A percentile compares a stretch with the other conserved stretches of the same genome.
Evolutionary conservation across 306 rosid genomes (phyloP).

Genomic region (Sesbania bispinosa): DNA sequence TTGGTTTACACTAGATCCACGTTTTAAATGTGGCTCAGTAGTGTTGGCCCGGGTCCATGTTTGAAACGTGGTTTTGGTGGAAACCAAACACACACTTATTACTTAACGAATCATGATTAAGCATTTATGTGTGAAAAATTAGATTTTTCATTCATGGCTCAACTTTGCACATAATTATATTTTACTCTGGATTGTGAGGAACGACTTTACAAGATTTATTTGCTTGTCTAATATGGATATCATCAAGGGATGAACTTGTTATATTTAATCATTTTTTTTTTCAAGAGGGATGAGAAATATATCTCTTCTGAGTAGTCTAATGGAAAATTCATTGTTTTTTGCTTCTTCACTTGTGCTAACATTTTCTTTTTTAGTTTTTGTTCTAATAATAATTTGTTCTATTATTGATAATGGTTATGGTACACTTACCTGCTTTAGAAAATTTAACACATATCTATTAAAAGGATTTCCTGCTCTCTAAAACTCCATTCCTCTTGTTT

Average conservation of each 20-base stretch:
- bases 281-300: not conserved
- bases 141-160: not conserved
- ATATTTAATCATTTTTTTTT: not conserved
- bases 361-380: not conserved
- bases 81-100: too few relatives aligned
- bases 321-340: not conserved
- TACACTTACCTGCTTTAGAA: not conserved
- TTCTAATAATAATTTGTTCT: not conserved
- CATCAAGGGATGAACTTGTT: not conserved
- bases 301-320: not conserved
- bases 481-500: not conserved
- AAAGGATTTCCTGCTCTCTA: not conserved
- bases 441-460: not conserved
- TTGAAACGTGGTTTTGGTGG: too few relatives aligned
- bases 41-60: too few relatives aligned
- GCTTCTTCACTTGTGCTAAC: not conserved
- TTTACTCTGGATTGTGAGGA: not conserved
- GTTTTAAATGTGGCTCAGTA: too few relatives aligned
- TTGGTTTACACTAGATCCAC: too few relatives aligned
- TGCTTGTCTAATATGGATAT: constrained; percentile 12
- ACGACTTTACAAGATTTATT: not conserved
- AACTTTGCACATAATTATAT: not conserved
- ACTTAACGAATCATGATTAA: not conserved
- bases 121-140: constrained; percentile 3
- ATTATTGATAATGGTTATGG: not conserved